These are phyloP conservation scores for Ogataea thermomethanolica DNA, from an alignment of 805 yeast genomes.

Conservation along the genomic window DNA sequence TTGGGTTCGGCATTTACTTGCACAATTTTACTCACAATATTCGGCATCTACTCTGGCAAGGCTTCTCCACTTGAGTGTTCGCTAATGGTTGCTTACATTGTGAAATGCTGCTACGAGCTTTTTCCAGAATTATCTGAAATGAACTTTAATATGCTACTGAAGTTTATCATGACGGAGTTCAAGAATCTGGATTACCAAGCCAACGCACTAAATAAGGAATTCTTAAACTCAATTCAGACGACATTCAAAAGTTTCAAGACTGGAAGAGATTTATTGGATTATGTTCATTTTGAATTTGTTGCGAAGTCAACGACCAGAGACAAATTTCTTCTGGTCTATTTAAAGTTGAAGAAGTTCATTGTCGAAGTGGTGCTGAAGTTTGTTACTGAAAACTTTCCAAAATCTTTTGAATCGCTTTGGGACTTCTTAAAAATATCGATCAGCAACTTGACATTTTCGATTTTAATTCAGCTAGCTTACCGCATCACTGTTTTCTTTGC, in stretches of 20 bases:
- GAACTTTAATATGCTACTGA: slow-evolving; percentile 32
- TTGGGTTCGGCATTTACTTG: slow-evolving; percentile 82
- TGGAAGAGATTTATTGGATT: slow-evolving; percentile 17
- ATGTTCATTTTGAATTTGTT: slow-evolving; percentile 16
- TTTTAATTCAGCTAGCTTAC: slow-evolving; percentile 76
- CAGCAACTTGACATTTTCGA: slow-evolving; percentile 72
- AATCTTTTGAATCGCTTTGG: slow-evolving; percentile 52
- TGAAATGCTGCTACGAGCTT: slow-evolving; percentile 87
- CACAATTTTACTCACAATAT: slow-evolving; percentile 69
- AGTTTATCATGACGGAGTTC: slow-evolving; percentile 36
- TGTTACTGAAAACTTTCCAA: slow-evolving; percentile 50
- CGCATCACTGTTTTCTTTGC: slow-evolving; percentile 82
- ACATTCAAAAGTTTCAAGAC: slow-evolving; percentile 23
- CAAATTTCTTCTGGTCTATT: slow-evolving; percentile 18
- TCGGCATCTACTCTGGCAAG: slow-evolving; percentile 76
- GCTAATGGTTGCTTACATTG: slow-evolving; percentile 82
- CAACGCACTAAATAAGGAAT: slow-evolving; percentile 28
- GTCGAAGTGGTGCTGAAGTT: slow-evolving; percentile 33
- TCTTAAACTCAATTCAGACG: slow-evolving; percentile 34
- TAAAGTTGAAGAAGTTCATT: slow-evolving; percentile 26
- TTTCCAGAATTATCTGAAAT: slow-evolving; percentile 77
- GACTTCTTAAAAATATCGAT: slow-evolving; percentile 49
- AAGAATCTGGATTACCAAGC: slow-evolving; percentile 34
- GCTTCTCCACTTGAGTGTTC: slow-evolving; percentile 94
- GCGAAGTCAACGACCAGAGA: slow-evolving; percentile 19